A percentile compares a stretch with the other conserved stretches of the same genome.
phyloP scores from a whole-genome alignment of 2,329 filamentous ascomycete genomes.

The Macroventuria anomochaeta region DNA sequence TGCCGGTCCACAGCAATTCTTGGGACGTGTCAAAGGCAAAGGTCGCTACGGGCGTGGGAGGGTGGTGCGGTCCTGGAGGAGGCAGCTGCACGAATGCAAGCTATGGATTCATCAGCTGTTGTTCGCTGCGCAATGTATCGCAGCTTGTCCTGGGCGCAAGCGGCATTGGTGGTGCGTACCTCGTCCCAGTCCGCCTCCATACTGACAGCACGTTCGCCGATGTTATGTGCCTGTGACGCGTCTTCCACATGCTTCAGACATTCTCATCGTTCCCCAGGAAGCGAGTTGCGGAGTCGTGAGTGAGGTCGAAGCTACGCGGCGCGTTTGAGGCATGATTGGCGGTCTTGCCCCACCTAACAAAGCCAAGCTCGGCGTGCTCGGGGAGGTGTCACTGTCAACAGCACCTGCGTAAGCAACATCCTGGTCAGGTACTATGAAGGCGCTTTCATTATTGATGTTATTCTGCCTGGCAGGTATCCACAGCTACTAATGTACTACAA shows the following conservation, averaged over 20 bases:
- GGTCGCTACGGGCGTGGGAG: slow-evolving; percentile 75
- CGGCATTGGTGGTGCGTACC: slow-evolving; percentile 37
- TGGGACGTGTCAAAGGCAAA: slow-evolving; percentile 88
- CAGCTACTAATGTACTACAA: neutral
- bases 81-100: slow-evolving; percentile 83
- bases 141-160: slow-evolving; percentile 8
- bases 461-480: neutral
- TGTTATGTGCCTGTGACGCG: slow-evolving; percentile 18
- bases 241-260: slow-evolving; percentile 39
- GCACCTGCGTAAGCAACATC: neutral
- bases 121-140: neutral
- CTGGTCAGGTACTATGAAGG: neutral
- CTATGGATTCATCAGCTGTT: slow-evolving; percentile 54
- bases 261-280: slow-evolving; percentile 24
- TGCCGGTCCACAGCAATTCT: slow-evolving; percentile 92
- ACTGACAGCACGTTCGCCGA: slow-evolving; percentile 33
- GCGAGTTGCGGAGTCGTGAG: slow-evolving; percentile 27
- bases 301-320: slow-evolving; percentile 32
- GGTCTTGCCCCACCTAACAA: slow-evolving; percentile 8
- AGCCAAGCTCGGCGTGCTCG: slow-evolving; percentile 12
- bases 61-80: slow-evolving; percentile 70
- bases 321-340: slow-evolving; percentile 24
- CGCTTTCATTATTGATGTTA: neutral
- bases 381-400: neutral
- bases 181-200: slow-evolving; percentile 63